Conservation (phyloP, 768 basidiomycete genomes). For the Postia placenta region DNA sequence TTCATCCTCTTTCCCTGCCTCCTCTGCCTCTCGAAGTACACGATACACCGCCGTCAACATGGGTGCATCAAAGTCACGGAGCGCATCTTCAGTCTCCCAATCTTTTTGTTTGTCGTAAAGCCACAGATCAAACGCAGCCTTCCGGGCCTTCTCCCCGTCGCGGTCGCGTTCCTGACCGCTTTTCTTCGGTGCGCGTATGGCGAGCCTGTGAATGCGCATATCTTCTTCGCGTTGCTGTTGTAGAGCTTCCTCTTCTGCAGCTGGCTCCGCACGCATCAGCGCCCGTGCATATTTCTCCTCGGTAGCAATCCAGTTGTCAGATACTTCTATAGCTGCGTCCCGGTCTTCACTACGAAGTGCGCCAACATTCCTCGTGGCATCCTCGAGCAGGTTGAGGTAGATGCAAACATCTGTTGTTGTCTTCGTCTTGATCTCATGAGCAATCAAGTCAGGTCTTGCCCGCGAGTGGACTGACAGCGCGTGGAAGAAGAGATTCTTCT, state of each 20-base stretch:
- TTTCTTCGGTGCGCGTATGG: slow-evolving; percentile 14
- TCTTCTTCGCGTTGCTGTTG: slow-evolving; percentile 16
- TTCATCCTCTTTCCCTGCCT: slow-evolving; percentile 5
- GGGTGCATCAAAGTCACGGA: slow-evolving; percentile 22
- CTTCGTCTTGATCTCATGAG: slow-evolving; percentile 60
- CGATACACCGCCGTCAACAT: slow-evolving; percentile 31
- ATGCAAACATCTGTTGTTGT: slow-evolving; percentile 58
- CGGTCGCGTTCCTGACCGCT: slow-evolving; percentile 16
- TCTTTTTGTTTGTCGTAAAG: slow-evolving; percentile 11
- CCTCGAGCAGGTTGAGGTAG: slow-evolving; percentile 54
- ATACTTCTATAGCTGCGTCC: slow-evolving; percentile 48
- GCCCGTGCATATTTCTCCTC: slow-evolving; percentile 40
- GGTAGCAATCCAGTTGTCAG: slow-evolving; percentile 39
- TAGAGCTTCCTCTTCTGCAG: slow-evolving; percentile 21
- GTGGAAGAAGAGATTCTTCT: slow-evolving; percentile 70
- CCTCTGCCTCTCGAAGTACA: slow-evolving; percentile 27
- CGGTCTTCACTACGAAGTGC: slow-evolving; percentile 20
- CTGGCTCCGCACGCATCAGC: slow-evolving; percentile 23
- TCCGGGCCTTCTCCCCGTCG: slow-evolving; percentile 22
- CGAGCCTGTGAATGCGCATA: slow-evolving; percentile 13
- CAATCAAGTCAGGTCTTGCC: slow-evolving; percentile 72
- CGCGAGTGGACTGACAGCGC: slow-evolving; percentile 61
- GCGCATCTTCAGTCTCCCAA: slow-evolving; percentile 25
- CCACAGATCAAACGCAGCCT: slow-evolving; percentile 18
- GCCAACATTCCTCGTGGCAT: slow-evolving; percentile 18